phyloP scores from a whole-genome alignment of 1,284 basidiomycete species.

The Cutaneotrichosporon cavernicola region DNA sequence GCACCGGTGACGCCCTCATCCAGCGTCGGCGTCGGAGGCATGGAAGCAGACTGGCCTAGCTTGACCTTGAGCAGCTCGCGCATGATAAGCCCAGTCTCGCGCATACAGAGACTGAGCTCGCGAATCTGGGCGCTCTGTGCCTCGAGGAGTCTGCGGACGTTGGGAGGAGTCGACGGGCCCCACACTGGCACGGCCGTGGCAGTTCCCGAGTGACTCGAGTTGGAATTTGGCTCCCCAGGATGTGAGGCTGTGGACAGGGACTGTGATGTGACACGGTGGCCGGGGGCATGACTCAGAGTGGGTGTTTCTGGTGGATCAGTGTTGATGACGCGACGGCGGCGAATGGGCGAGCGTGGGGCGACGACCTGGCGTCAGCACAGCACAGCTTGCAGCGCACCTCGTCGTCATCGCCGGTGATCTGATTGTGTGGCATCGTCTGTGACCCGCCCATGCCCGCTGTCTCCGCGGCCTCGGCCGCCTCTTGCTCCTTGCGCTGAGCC shows the following conservation, averaged over 20 bases:
- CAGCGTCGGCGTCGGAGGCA: conserved; percentile 7
- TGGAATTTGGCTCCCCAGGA: background rate
- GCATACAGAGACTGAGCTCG: background rate
- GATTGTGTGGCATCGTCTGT: background rate
- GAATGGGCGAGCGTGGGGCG: background rate
- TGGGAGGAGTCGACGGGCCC: background rate
- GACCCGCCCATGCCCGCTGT: background rate
- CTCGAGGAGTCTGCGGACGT: background rate
- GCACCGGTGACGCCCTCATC: background rate
- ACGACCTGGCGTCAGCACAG: background rate
- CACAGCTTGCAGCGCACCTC: background rate
- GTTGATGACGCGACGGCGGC: background rate
- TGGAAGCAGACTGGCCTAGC: background rate
- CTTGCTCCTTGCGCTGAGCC: conserved; percentile 5
- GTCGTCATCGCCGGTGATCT: background rate
- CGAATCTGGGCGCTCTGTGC: background rate
- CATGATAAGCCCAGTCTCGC: background rate
- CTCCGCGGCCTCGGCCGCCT: background rate
- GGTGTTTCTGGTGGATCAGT: conserved; percentile 1
- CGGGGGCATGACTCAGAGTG: background rate
- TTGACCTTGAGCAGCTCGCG: conserved; percentile 7
- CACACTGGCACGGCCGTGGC: background rate
- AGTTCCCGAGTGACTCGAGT: background rate
- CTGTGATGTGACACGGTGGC: background rate
- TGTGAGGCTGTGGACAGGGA: background rate